Evolutionary conservation across 1,284 basidiomycete species (phyloP).

Genomic region (Tetrapyrgos nigripes): DNA sequence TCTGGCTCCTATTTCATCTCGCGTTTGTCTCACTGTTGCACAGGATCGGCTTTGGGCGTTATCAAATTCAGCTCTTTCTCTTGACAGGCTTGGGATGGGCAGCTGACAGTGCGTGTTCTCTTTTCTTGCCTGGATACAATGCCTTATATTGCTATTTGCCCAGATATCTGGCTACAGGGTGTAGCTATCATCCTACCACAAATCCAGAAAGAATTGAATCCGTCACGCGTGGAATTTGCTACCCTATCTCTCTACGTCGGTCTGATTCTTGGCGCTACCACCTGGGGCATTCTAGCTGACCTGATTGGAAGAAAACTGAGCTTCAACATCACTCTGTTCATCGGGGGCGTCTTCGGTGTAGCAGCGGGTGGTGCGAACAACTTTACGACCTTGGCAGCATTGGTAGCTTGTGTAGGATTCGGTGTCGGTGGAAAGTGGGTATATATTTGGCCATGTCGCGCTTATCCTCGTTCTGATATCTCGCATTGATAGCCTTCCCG

Average conservation of each 20-base stretch:
- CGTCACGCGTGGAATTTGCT: constrained; percentile 50
- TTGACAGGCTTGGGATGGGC: constrained; percentile 62
- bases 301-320: constrained; percentile 58
- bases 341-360: constrained; percentile 64
- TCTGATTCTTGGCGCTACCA: constrained; percentile 61
- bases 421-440: constrained; percentile 64
- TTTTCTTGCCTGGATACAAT: constrained; percentile 10
- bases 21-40: neutral
- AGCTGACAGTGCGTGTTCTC: constrained; percentile 51
- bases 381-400: constrained; percentile 55
- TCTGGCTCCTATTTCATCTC: neutral
- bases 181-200: constrained; percentile 58
- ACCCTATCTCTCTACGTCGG: constrained; percentile 65
- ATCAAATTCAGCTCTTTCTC: constrained; percentile 64
- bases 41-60: constrained; percentile 66
- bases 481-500: constrained; percentile 46
- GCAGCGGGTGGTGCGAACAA: constrained; percentile 59
- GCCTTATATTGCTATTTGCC: constrained; percentile 13
- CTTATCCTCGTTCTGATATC: neutral
- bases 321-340: constrained; percentile 66
- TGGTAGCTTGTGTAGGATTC: constrained; percentile 61
- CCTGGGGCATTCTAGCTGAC: constrained; percentile 59
- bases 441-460: no score
- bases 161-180: constrained; percentile 62
- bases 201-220: constrained; percentile 51